Conservation (phyloP, 192 early-diverging fungal genomes). For the Coemansia sp. region DNA sequence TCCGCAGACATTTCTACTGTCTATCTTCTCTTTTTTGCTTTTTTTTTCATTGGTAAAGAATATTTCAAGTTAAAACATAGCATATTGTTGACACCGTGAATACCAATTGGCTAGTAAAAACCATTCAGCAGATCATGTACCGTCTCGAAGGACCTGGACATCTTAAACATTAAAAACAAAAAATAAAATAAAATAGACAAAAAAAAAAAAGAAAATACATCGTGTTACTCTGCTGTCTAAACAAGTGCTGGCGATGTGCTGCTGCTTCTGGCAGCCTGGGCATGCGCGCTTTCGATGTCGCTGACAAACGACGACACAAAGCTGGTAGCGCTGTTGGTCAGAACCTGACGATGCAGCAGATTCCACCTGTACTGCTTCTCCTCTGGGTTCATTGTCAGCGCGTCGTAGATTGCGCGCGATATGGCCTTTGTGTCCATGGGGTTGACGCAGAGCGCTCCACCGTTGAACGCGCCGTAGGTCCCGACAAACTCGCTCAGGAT, state of each 20-base stretch:
- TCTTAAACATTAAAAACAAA: too few species aligned
- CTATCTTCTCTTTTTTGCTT: too few species aligned
- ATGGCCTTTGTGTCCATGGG: slow-evolving; percentile 95
- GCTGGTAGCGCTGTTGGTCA: slow-evolving; percentile 68
- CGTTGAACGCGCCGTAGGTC: slow-evolving; percentile 87
- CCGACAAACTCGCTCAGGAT: slow-evolving; percentile 98
- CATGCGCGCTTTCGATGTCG: slow-evolving; percentile 34
- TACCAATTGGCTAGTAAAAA: too few species aligned
- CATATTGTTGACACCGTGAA: too few species aligned
- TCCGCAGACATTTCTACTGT: too few species aligned
- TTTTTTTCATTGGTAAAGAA: too few species aligned
- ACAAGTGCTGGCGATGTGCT: slow-evolving; percentile 2
- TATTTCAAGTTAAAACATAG: too few species aligned
- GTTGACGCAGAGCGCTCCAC: slow-evolving; percentile 85
- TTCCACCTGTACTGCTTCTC: slow-evolving; percentile 79
- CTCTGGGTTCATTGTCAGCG: slow-evolving; percentile 76
- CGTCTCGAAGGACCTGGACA: too few species aligned
- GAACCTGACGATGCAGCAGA: slow-evolving; percentile 66
- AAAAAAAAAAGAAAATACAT: slow-evolving; percentile 3
- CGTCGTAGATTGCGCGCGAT: slow-evolving; percentile 87
- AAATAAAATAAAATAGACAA: background rate
- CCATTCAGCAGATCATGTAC: too few species aligned
- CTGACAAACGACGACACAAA: slow-evolving; percentile 66
- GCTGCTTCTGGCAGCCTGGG: slow-evolving; percentile 17
- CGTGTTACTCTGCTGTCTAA: background rate